These are phyloP conservation scores for Prosopis cineraria DNA, from an alignment of 306 rosid genomes.

Conservation along the genomic window DNA sequence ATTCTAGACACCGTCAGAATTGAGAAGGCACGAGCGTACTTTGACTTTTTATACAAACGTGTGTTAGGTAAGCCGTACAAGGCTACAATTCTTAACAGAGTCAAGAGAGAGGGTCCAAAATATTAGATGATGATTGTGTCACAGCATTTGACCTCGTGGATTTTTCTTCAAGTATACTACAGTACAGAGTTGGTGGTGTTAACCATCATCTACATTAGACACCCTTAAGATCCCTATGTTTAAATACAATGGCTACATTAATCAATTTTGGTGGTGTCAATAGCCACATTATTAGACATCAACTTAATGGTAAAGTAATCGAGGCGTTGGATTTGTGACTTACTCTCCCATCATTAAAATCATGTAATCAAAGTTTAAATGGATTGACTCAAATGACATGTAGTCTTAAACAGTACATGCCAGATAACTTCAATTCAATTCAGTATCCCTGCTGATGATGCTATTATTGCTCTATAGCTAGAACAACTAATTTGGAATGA, in stretches of 20 bases:
- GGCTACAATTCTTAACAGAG: background rate
- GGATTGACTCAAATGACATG: background rate
- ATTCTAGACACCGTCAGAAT: conserved; percentile 20
- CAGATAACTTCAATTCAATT: background rate
- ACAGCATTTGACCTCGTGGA: conserved; percentile 67
- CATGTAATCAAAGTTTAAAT: background rate
- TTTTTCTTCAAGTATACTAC: conserved; percentile 35
- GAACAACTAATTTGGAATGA: background rate
- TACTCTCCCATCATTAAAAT: background rate
- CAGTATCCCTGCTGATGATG: background rate
- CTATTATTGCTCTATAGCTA: background rate
- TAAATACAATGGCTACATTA: background rate
- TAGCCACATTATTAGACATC: background rate
- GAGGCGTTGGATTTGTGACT: conserved; percentile 1
- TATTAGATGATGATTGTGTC: conserved; percentile 64
- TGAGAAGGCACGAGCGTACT: conserved; percentile 27
- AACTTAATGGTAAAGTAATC: conserved; percentile 34
- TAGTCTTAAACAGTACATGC: background rate
- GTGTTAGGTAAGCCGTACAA: conserved; percentile 55
- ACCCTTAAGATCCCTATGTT: background rate
- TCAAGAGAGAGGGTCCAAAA: conserved; percentile 20
- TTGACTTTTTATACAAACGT: conserved; percentile 49
- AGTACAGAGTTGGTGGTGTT: conserved; percentile 51
- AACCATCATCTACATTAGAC: background rate
- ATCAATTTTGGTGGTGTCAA: too few species aligned